Base-by-base conservation (phyloP, 768 basidiomycete species). In the Kwoniella sp. region DNA sequence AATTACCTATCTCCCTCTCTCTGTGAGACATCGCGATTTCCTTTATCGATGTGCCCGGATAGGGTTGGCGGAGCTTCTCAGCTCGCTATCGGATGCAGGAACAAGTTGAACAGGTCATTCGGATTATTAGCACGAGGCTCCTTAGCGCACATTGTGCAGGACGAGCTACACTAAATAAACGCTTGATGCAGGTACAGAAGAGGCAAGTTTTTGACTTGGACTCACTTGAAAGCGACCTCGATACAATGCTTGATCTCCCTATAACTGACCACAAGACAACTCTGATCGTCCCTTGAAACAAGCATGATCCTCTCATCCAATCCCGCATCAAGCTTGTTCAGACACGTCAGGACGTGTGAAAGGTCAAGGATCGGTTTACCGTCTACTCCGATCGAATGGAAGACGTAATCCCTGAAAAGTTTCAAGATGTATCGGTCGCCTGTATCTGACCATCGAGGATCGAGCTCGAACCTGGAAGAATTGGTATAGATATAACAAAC, bases 391-490 rank as follows among this genome's bases (percentile, higher is more conserved):
- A 96, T 89, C 79, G 96, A 93, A 77, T 99, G 96, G 80, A 99
- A 99, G 25, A 99, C 93, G 71, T 90, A 94, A 80, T 99, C 96
- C 19, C 96, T 86, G 85, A 99, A 98, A 50, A 99, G 85, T 83
- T 96, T 97, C 83, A 99, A 86, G 77, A 98, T 92, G 78, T 99
- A 99, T 65, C 95, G 84, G 75, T 99, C 96, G 1, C 96, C 96
- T 0, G 96, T 98, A 77, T 99, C 96, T 13, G 94, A 93, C 96
- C 96, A 99, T 2, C 94, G 86, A 1, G 91, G 87, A 73, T 97
- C 95, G 46, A 90, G 88, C n/a, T 93, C 89, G 72, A 96, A 96
- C 72, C 92, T 94, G n/a, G n/a, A n/a, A n/a, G n/a, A n/a, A n/a
- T n/a, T n/a, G n/a, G n/a, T n/a, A n/a, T n/a, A n/a, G n/a, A 53